These are phyloP conservation scores for Collybia nuda DNA, from an alignment of 768 basidiomycete genomes.

Conservation along the genomic window DNA sequence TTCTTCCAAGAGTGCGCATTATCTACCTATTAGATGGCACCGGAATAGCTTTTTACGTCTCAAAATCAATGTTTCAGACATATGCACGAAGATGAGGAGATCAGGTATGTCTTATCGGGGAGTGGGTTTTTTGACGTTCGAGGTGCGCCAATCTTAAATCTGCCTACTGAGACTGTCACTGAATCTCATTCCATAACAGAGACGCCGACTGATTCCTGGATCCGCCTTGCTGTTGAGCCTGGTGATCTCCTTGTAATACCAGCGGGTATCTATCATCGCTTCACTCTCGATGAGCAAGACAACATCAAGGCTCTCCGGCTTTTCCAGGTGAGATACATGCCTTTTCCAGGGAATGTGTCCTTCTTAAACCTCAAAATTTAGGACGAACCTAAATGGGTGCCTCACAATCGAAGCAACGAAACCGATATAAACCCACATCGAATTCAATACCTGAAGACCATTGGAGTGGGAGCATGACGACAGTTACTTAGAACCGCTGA, in stretches of 20 bases:
- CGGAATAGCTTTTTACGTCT: background rate
- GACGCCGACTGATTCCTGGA: slow-evolving; percentile 70
- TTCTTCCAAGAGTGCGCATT: slow-evolving; percentile 79
- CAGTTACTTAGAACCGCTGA: too few relatives aligned
- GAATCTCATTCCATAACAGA: slow-evolving; percentile 36
- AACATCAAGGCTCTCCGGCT: slow-evolving; percentile 76
- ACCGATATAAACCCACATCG: slow-evolving; percentile 70
- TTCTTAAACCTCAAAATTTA: slow-evolving; percentile 25
- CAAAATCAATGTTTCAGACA: slow-evolving; percentile 49
- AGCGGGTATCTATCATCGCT: slow-evolving; percentile 92
- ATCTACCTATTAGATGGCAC: background rate
- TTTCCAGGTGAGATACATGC: slow-evolving; percentile 64
- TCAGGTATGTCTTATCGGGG: slow-evolving; percentile 84
- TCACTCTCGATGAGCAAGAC: slow-evolving; percentile 81
- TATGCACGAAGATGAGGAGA: slow-evolving; percentile 96
- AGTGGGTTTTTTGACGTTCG: slow-evolving; percentile 92
- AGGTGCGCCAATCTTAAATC: slow-evolving; percentile 42
- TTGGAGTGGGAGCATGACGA: slow-evolving; percentile 40
- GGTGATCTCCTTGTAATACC: slow-evolving; percentile 89
- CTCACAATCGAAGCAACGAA: slow-evolving; percentile 60
- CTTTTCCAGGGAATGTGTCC: background rate
- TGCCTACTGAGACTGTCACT: background rate
- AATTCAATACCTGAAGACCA: slow-evolving; percentile 54
- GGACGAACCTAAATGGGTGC: slow-evolving; percentile 93
- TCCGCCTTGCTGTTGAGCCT: slow-evolving; percentile 70